Evolutionary conservation across 768 basidiomycete species (phyloP).

Genomic region (Amanita polypyramis): DNA sequence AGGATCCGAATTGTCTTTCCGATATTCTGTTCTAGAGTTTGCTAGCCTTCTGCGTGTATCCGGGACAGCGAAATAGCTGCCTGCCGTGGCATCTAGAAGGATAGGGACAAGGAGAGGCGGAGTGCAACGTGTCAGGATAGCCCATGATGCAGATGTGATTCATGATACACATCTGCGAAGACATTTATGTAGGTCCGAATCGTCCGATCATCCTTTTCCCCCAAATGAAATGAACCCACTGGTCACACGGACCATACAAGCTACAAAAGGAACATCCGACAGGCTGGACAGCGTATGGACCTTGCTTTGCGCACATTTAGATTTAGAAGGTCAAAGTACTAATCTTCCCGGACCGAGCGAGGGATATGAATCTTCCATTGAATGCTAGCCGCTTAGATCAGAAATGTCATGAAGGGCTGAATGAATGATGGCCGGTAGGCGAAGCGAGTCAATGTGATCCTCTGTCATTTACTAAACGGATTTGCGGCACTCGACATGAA

Average conservation of each 20-base stretch:
- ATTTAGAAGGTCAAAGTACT: neutral
- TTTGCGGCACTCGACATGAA: constrained; percentile 1
- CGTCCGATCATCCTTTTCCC: neutral
- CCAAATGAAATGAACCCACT: neutral
- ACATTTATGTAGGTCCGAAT: neutral
- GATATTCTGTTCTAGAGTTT: too few relatives aligned
- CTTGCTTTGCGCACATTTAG: neutral
- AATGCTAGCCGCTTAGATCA: neutral
- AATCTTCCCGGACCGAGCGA: neutral
- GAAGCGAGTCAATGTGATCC: neutral
- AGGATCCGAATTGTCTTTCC: too few relatives aligned
- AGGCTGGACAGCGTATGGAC: neutral
- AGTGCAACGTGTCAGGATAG: too few relatives aligned
- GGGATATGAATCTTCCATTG: neutral
- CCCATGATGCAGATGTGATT: neutral
- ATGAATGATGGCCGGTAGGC: neutral
- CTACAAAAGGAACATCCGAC: neutral
- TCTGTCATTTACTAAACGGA: constrained; percentile 1
- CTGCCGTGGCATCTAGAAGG: too few relatives aligned
- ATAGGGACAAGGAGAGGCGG: too few relatives aligned
- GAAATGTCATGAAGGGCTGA: neutral
- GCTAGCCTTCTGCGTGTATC: too few relatives aligned
- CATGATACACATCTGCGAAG: neutral
- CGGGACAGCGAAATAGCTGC: too few relatives aligned
- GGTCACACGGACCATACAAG: neutral